Percentiles rank a stretch among this genome's conserved stretches.
Evolutionary conservation across 148 eudicot genomes (phyloP).

Genomic region (Rhododendron simsii): DNA sequence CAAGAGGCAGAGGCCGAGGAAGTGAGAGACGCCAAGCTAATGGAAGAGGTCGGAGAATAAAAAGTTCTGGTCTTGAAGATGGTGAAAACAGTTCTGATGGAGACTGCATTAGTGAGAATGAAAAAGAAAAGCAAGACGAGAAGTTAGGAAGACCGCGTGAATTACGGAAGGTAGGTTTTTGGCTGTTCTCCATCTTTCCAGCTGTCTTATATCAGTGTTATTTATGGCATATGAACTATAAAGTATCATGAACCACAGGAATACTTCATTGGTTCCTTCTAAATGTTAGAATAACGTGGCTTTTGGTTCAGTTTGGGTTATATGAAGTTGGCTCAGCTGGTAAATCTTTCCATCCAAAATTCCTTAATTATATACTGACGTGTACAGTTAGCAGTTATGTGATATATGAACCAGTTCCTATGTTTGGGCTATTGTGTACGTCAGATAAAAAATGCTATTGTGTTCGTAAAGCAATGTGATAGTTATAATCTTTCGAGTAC

Average conservation of each 20-base stretch:
- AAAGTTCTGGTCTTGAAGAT: slow-evolving; percentile 21
- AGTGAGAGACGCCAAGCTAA: slow-evolving; percentile 24
- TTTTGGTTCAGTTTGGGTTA: not conserved
- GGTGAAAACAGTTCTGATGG: slow-evolving; percentile 33
- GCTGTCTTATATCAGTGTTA: not conserved
- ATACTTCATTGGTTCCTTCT: not conserved
- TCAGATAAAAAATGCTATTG: not conserved
- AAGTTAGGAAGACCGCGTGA: slow-evolving; percentile 20
- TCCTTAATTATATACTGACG: too few species aligned
- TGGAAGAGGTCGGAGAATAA: slow-evolving; percentile 39
- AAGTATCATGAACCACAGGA: not conserved
- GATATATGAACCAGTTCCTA: not conserved
- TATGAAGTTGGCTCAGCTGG: not conserved
- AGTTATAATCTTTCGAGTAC: not conserved
- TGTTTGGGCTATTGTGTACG: not conserved
- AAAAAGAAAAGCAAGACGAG: slow-evolving; percentile 30
- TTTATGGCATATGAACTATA: not conserved
- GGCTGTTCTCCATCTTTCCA: not conserved
- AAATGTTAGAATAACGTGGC: not conserved
- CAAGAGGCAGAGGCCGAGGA: slow-evolving; percentile 24
- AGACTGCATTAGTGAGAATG: slow-evolving; percentile 28
- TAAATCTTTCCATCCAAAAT: not conserved
- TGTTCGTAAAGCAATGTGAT: not conserved
- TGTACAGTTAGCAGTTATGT: not conserved
- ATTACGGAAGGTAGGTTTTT: slow-evolving; percentile 60